These are phyloP conservation scores for Metschnikowia cubensis DNA, from an alignment of 805 yeast genomes.

Conservation along the genomic window DNA sequence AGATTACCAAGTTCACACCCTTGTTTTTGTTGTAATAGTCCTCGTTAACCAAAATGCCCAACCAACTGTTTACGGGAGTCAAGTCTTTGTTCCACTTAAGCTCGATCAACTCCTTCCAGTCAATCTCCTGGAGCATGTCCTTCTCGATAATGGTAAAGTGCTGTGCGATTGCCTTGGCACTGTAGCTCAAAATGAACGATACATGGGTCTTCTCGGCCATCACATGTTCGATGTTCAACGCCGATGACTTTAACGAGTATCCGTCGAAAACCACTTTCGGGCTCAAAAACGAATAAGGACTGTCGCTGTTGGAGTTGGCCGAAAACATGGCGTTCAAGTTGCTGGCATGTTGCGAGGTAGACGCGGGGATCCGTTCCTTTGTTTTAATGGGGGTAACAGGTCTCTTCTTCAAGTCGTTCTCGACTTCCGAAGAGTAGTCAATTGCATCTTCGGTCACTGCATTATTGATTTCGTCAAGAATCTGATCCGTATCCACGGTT, in stretches of 20 bases:
- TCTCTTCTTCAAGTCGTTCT: slow-evolving; percentile 18
- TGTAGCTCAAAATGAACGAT: slow-evolving; percentile 75
- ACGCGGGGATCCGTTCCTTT: slow-evolving; percentile 7
- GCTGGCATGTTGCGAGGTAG: slow-evolving; percentile 13
- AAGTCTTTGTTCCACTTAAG: slow-evolving; percentile 66
- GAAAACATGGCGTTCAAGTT: slow-evolving; percentile 10
- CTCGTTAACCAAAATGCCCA: slow-evolving; percentile 62
- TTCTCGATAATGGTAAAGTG: slow-evolving; percentile 85
- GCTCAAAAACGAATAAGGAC: slow-evolving; percentile 11
- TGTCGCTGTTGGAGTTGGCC: slow-evolving; percentile 9
- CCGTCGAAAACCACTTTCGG: slow-evolving; percentile 35
- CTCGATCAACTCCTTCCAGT: slow-evolving; percentile 86
- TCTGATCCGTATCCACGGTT: slow-evolving; percentile 27
- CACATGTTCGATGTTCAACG: slow-evolving; percentile 36
- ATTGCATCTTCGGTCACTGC: slow-evolving; percentile 37
- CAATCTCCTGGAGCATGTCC: slow-evolving; percentile 78
- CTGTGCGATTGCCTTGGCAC: slow-evolving; percentile 62
- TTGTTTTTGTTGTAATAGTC: slow-evolving; percentile 42
- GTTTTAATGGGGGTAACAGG: slow-evolving; percentile 32
- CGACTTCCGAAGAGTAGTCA: slow-evolving; percentile 21
- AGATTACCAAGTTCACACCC: slow-evolving; percentile 80
- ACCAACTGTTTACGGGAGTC: slow-evolving; percentile 77
- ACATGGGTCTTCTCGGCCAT: slow-evolving; percentile 57
- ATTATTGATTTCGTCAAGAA: slow-evolving; percentile 36
- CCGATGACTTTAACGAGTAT: slow-evolving; percentile 28